A percentile compares a stretch with the other conserved stretches of the same genome.
Conservation (phyloP, 805 yeast species). For the Monosporozyma unispora region DNA sequence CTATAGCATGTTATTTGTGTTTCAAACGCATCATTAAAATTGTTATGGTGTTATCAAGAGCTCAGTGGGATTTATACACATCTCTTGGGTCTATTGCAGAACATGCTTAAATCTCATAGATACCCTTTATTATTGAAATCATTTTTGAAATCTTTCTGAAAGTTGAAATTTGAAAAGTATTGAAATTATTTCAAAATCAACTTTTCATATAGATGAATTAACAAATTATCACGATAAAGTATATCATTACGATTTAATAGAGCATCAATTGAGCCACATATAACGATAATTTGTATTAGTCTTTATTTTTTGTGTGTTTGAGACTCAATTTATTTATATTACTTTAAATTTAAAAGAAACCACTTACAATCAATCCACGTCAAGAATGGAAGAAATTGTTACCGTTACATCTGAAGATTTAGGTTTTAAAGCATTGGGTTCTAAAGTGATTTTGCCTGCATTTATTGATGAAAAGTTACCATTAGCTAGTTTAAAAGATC, state of each 20-base stretch:
- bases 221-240: neutral
- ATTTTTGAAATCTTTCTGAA: neutral
- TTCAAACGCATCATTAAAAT: no score
- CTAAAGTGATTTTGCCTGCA: conserved; percentile 28
- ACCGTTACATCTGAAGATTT: conserved; percentile 33
- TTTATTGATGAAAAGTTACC: conserved; percentile 30
- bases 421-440: conserved; percentile 36
- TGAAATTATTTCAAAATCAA: neutral
- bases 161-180: neutral
- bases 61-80: no score
- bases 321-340: neutral
- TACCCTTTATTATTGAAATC: neutral
- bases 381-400: neutral
- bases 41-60: no score
- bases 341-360: neutral
- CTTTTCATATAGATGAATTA: neutral
- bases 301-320: neutral
- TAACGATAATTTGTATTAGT: neutral
- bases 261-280: neutral
- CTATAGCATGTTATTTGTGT: no score
- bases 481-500: conserved; percentile 29
- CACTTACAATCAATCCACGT: neutral
- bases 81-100: no score
- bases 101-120: no score
- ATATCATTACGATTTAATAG: neutral